Conservation (phyloP, 1,284 basidiomycete genomes). For the Porodaedalea pini region DNA sequence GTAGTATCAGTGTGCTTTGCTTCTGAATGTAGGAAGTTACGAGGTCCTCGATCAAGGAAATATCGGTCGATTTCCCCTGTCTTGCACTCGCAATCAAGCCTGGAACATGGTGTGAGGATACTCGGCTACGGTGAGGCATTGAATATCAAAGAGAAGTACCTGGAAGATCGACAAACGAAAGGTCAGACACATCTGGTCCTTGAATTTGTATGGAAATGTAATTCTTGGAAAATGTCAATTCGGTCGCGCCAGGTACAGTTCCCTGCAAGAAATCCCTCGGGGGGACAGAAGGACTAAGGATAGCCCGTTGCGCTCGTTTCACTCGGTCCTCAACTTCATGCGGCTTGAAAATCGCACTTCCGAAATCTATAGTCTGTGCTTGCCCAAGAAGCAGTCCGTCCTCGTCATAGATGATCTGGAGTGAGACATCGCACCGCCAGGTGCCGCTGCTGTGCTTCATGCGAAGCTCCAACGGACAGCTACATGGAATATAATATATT, state of each 20-base stretch:
- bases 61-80: constrained; percentile 49
- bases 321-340: constrained; percentile 60
- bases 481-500: constrained; percentile 29
- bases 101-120: constrained; percentile 21
- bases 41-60: constrained; percentile 58
- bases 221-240: constrained; percentile 59
- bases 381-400: constrained; percentile 41
- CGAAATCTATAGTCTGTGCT: constrained; percentile 47
- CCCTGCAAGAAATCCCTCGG: constrained; percentile 38
- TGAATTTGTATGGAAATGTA: constrained; percentile 63
- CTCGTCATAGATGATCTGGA: constrained; percentile 49
- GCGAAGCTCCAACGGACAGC: constrained; percentile 71
- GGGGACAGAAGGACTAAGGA: constrained; percentile 55
- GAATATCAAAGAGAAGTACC: constrained; percentile 36
- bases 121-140: neutral
- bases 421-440: constrained; percentile 61
- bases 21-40: constrained; percentile 58
- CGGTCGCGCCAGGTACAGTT: constrained; percentile 27
- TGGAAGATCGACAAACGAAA: constrained; percentile 71
- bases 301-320: constrained; percentile 65
- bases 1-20: constrained; percentile 62
- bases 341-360: constrained; percentile 48
- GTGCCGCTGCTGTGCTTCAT: constrained; percentile 41
- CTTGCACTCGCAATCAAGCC: constrained; percentile 64
- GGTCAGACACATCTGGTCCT: constrained; percentile 63